phyloP scores from a whole-genome alignment of 352 stramenopile genomes.

The Pelagophyceae sp. region DNA sequence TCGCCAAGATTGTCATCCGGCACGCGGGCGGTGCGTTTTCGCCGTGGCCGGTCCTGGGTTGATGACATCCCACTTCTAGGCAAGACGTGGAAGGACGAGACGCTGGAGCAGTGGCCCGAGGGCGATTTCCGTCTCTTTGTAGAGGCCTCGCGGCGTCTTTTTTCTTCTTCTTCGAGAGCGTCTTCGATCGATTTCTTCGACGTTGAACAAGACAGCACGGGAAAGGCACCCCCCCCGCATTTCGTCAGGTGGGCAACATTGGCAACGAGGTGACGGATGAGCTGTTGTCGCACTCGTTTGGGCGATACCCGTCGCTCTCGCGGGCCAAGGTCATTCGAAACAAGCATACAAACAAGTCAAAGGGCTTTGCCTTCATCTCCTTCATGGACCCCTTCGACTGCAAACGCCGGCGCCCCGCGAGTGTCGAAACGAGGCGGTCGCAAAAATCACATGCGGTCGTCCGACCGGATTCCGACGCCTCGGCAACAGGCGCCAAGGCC shows the following conservation, averaged over 20 bases:
- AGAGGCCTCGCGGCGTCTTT: too few relatives aligned
- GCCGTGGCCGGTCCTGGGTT: background rate
- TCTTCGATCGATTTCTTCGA: too few relatives aligned
- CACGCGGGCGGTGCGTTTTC: background rate
- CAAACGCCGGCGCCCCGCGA: too few relatives aligned
- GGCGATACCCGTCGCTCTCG: constrained; percentile 61
- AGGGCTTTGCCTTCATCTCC: constrained; percentile 16
- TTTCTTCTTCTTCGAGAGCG: too few relatives aligned
- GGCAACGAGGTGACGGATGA: constrained; percentile 73
- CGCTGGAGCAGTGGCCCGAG: constrained; percentile 66
- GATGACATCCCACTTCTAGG: constrained; percentile 30
- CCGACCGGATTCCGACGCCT: too few relatives aligned
- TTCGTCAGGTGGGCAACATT: constrained; percentile 60
- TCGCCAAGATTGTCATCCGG: background rate
- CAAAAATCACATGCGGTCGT: too few relatives aligned
- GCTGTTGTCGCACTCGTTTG: constrained; percentile 62
- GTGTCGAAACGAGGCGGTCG: too few relatives aligned
- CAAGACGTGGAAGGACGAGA: constrained; percentile 61
- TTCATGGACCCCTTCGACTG: constrained; percentile 69
- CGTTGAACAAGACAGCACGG: too few relatives aligned
- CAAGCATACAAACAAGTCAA: constrained; percentile 71
- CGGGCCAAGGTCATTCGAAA: constrained; percentile 63
- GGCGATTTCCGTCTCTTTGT: constrained; percentile 75
- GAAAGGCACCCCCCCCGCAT: too few relatives aligned
- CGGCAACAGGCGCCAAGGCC: too few relatives aligned